A percentile compares a stretch with the other conserved stretches of the same genome.
phyloP scores from a whole-genome alignment of 202 grass and related monocot genomes.

The Panicum virgatum region DNA sequence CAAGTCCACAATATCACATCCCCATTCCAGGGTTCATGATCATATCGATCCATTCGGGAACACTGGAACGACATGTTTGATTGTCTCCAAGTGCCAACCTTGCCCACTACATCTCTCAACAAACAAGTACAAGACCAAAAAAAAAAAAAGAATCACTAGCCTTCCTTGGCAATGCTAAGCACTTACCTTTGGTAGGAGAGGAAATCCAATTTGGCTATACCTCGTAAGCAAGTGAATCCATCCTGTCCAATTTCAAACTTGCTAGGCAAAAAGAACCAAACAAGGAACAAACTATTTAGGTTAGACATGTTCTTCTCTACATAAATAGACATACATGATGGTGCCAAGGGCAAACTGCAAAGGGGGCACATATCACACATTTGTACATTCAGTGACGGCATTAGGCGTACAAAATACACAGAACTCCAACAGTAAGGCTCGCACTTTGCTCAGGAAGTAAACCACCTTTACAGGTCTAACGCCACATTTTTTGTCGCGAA shows the following conservation, averaged over 20 bases:
- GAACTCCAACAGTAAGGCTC: not conserved
- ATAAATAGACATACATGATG: not conserved
- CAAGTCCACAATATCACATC: not conserved
- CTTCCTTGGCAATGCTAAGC: not conserved
- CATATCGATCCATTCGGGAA: not conserved
- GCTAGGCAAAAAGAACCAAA: not conserved
- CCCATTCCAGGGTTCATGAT: not conserved
- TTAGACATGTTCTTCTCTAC: not conserved
- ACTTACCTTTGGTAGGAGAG: not conserved
- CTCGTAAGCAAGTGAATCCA: not conserved
- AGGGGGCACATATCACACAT: not conserved
- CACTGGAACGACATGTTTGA: not conserved
- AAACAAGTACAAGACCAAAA: too few relatives aligned
- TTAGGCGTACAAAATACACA: not conserved
- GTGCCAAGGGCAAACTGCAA: not conserved
- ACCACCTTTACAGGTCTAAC: slow-evolving; percentile 14
- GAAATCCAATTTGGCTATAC: not conserved
- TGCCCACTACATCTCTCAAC: too few relatives aligned
- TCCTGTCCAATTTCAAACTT: not conserved
- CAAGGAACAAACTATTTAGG: not conserved
- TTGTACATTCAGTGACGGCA: slow-evolving; percentile 28
- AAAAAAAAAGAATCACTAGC: too few relatives aligned
- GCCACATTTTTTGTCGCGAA: not conserved
- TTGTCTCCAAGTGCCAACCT: not conserved
- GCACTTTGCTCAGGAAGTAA: slow-evolving; percentile 24